Evolutionary conservation across 2,329 filamentous ascomycete species (phyloP).

Genomic region (Delphinella strobiligena): DNA sequence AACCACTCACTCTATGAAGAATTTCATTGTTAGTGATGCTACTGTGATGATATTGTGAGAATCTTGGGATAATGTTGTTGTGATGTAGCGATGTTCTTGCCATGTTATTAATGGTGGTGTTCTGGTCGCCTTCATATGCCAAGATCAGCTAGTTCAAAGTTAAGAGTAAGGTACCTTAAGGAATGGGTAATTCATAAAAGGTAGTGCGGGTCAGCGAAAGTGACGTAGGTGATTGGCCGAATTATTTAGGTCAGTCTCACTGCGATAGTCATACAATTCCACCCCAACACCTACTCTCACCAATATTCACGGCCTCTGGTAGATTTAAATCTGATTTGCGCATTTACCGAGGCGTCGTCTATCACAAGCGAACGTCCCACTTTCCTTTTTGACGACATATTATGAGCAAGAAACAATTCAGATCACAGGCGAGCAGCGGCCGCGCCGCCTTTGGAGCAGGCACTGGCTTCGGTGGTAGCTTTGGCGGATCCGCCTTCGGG

Average conservation of each 20-base stretch:
- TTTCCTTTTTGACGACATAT: not conserved
- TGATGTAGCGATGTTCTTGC: too few species aligned
- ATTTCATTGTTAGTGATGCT: constrained; percentile 52
- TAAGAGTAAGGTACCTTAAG: too few species aligned
- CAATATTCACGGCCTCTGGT: too few species aligned
- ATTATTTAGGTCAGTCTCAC: too few species aligned
- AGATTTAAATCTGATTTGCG: too few species aligned
- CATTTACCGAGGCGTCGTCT: too few species aligned
- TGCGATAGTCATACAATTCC: too few species aligned
- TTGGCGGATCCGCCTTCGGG: constrained; percentile 29
- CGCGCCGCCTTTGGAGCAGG: constrained; percentile 38
- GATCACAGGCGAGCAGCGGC: constrained; percentile 51
- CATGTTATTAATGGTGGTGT: too few species aligned
- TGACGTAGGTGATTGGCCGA: not conserved
- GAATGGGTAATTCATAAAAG: not conserved
- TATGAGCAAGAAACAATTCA: constrained; percentile 41
- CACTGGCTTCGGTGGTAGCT: constrained; percentile 12
- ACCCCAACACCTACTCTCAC: too few species aligned
- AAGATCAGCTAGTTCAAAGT: too few species aligned
- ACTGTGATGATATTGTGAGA: not conserved
- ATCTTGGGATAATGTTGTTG: too few species aligned
- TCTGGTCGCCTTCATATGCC: not conserved
- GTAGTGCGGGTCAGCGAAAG: not conserved
- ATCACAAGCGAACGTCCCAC: not conserved
- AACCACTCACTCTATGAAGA: constrained; percentile 62